Conservation (phyloP, 2,329 filamentous ascomycete genomes). For the Exophiala bonariae region DNA sequence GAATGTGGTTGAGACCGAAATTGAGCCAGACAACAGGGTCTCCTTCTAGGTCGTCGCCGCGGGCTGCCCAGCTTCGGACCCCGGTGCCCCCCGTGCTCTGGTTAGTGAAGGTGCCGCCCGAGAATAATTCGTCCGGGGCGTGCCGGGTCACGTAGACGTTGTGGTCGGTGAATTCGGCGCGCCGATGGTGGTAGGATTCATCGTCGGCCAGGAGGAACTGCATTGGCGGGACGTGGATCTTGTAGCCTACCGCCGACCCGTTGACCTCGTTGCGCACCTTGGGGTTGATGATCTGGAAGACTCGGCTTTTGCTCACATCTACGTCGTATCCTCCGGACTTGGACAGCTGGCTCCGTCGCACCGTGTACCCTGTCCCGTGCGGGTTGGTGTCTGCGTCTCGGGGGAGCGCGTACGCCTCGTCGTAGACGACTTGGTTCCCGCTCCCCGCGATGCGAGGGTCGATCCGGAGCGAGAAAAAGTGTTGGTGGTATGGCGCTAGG, state of each 20-base stretch:
- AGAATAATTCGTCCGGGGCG: too few relatives aligned
- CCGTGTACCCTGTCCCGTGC: constrained; percentile 28
- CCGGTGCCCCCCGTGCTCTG: too few relatives aligned
- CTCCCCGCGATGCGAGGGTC: constrained; percentile 56
- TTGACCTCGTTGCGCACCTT: neutral
- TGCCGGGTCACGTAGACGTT: too few relatives aligned
- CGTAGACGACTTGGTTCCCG: constrained; percentile 55
- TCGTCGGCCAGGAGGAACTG: too few relatives aligned
- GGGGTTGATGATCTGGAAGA: neutral
- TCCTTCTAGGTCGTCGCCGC: too few relatives aligned
- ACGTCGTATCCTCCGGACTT: neutral
- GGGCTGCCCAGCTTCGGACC: too few relatives aligned
- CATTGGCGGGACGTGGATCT: neutral
- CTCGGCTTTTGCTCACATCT: neutral
- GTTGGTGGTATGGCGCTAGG: constrained; percentile 70
- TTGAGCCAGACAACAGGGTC: too few relatives aligned
- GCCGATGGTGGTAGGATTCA: too few relatives aligned
- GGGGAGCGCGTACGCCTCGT: constrained; percentile 61
- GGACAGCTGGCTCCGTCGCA: neutral
- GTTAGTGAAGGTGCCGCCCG: too few relatives aligned
- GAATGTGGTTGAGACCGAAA: too few relatives aligned
- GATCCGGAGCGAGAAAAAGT: constrained; percentile 69
- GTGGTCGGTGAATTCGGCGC: too few relatives aligned
- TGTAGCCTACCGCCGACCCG: neutral
- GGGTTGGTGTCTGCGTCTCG: constrained; percentile 53